Conservation (phyloP, 371 early-diverging fungal species). For the Rhizomucor miehei region DNA sequence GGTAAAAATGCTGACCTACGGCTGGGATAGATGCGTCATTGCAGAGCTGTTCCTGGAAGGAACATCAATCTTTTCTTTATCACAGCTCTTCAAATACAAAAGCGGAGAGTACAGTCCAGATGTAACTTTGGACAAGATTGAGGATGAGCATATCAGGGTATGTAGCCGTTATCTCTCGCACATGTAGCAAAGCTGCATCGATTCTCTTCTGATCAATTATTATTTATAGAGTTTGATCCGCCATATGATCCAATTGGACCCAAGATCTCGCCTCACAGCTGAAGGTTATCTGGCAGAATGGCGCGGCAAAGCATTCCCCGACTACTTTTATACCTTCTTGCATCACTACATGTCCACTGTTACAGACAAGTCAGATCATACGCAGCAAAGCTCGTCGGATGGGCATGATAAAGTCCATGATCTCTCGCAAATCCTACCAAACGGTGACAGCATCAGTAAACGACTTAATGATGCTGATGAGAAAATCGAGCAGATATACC, state of each 20-base stretch:
- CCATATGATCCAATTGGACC: slow-evolving; percentile 88
- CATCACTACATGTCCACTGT: slow-evolving; percentile 74
- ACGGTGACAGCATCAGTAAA: slow-evolving; percentile 13
- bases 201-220: background rate
- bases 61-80: slow-evolving; percentile 81
- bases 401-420: background rate
- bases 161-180: background rate
- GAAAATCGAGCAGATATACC: slow-evolving; percentile 72
- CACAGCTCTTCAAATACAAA: slow-evolving; percentile 87
- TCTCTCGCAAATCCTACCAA: slow-evolving; percentile 19
- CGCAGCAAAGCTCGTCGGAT: slow-evolving; percentile 5
- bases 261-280: slow-evolving; percentile 66
- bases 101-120: slow-evolving; percentile 73
- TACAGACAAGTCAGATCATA: slow-evolving; percentile 51
- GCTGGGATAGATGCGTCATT: slow-evolving; percentile 75
- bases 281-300: slow-evolving; percentile 71
- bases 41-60: slow-evolving; percentile 94
- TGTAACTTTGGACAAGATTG: slow-evolving; percentile 72
- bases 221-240: slow-evolving; percentile 59
- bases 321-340: slow-evolving; percentile 73
- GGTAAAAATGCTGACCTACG: background rate
- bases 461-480: slow-evolving; percentile 67
- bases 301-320: slow-evolving; percentile 77
- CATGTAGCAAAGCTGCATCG: background rate
- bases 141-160: slow-evolving; percentile 76